Evolutionary conservation across 495 filamentous ascomycete genomes (phyloP).

Genomic region (Tuber brumale): DNA sequence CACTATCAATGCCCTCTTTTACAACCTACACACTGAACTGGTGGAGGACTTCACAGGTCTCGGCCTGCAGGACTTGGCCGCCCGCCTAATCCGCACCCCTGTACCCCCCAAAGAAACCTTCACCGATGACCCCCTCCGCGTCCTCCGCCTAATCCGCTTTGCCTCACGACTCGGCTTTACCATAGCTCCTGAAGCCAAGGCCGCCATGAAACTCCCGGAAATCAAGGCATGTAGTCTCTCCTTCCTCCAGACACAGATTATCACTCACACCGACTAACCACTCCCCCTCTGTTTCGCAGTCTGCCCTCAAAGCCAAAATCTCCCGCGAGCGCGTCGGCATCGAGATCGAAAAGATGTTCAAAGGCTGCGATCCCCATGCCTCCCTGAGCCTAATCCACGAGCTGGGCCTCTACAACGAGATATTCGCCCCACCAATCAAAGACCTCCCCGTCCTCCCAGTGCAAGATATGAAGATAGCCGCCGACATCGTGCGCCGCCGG

Average conservation of each 20-base stretch:
- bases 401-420: slow-evolving; percentile 67
- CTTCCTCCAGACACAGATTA: not conserved
- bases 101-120: slow-evolving; percentile 88
- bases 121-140: slow-evolving; percentile 83
- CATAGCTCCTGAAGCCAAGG: slow-evolving; percentile 61
- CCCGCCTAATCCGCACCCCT: slow-evolving; percentile 72
- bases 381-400: slow-evolving; percentile 67
- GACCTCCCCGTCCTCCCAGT: slow-evolving; percentile 37
- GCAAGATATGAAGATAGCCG: slow-evolving; percentile 35
- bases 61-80: slow-evolving; percentile 67
- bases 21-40: slow-evolving; percentile 68
- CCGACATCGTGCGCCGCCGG: not conserved
- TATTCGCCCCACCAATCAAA: slow-evolving; percentile 64
- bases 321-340: slow-evolving; percentile 78
- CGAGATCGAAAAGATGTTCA: slow-evolving; percentile 87
- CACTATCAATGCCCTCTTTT: slow-evolving; percentile 93
- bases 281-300: slow-evolving; percentile 41
- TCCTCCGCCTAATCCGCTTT: slow-evolving; percentile 85
- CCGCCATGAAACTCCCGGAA: slow-evolving; percentile 64
- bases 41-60: slow-evolving; percentile 78
- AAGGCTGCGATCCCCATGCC: slow-evolving; percentile 60
- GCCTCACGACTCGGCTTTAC: slow-evolving; percentile 72
- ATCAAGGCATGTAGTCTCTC: slow-evolving; percentile 46
- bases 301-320: slow-evolving; percentile 78
- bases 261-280: slow-evolving; percentile 13